Conservation (phyloP, 2,329 filamentous ascomycete species). For the Ceratocystis harringtonii region DNA sequence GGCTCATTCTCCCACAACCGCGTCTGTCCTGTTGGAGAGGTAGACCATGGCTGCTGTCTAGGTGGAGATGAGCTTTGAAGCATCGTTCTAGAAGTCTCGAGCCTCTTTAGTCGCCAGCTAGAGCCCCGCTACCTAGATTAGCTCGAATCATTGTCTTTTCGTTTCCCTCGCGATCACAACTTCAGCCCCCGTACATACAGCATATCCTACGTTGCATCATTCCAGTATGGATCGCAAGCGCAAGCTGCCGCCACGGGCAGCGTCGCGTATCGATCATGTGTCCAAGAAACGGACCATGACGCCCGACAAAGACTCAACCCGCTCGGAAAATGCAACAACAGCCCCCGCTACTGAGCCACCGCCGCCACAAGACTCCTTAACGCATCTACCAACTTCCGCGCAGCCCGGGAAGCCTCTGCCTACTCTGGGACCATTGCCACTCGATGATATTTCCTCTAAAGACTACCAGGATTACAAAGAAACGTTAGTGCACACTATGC, state of each 20-base stretch:
- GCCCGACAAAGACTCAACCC: constrained; percentile 31
- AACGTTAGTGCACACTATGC: constrained; percentile 34
- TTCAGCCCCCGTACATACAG: background rate
- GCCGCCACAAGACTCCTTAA: constrained; percentile 26
- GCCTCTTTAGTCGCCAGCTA: background rate
- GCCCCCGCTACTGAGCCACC: constrained; percentile 31
- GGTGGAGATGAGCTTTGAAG: constrained; percentile 4
- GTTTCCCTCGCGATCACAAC: background rate
- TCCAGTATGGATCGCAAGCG: constrained; percentile 47
- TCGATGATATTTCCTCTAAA: constrained; percentile 42
- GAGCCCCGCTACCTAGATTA: background rate
- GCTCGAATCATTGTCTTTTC: background rate
- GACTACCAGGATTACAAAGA: constrained; percentile 63
- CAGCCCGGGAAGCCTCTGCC: constrained; percentile 52
- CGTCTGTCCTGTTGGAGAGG: background rate
- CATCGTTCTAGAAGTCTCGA: background rate
- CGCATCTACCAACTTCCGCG: constrained; percentile 45
- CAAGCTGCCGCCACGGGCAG: constrained; percentile 47
- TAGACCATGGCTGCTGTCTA: constrained; percentile 3
- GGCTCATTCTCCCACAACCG: background rate
- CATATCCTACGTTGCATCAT: background rate
- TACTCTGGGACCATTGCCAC: constrained; percentile 52
- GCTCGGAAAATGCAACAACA: constrained; percentile 26
- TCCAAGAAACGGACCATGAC: constrained; percentile 45
- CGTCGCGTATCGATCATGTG: constrained; percentile 43